A percentile compares a stretch with the other conserved stretches of the same genome.
Evolutionary conservation across 768 basidiomycete genomes (phyloP).

Genomic region (Phaeotremella skinneri): DNA sequence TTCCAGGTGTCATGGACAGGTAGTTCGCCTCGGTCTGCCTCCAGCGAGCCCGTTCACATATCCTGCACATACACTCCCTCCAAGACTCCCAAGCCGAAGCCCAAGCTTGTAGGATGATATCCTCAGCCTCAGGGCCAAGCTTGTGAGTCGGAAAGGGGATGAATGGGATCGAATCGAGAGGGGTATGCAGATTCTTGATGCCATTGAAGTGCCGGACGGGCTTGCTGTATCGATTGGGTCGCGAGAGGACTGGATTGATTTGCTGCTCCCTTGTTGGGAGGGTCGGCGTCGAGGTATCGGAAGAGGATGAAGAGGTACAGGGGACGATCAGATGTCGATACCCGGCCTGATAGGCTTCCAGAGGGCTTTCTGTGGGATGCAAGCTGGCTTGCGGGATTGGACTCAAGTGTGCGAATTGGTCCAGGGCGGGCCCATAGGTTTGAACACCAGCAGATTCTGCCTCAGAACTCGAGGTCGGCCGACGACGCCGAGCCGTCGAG

Average conservation of each 20-base stretch:
- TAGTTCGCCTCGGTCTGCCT: no score
- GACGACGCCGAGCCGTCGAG: no score
- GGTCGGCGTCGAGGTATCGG: neutral
- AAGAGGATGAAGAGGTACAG: no score
- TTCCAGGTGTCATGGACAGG: no score
- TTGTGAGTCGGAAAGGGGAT: neutral
- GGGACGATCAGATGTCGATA: neutral
- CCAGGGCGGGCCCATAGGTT: no score
- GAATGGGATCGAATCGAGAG: neutral
- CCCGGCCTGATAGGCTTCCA: neutral
- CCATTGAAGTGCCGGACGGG: neutral
- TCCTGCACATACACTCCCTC: constrained; percentile 15
- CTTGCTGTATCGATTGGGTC: neutral
- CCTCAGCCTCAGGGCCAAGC: neutral
- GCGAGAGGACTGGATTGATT: neutral
- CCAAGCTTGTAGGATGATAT: neutral
- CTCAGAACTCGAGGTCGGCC: no score
- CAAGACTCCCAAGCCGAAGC: neutral
- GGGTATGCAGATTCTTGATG: neutral
- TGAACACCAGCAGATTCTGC: no score
- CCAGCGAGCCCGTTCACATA: constrained; percentile 14
- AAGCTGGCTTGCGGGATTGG: no score
- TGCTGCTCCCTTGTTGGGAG: neutral
- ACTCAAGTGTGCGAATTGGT: no score
- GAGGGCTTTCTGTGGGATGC: neutral